Evolutionary conservation across 352 stramenopile species (phyloP).

Genomic region (Pythium scleroteichum): DNA sequence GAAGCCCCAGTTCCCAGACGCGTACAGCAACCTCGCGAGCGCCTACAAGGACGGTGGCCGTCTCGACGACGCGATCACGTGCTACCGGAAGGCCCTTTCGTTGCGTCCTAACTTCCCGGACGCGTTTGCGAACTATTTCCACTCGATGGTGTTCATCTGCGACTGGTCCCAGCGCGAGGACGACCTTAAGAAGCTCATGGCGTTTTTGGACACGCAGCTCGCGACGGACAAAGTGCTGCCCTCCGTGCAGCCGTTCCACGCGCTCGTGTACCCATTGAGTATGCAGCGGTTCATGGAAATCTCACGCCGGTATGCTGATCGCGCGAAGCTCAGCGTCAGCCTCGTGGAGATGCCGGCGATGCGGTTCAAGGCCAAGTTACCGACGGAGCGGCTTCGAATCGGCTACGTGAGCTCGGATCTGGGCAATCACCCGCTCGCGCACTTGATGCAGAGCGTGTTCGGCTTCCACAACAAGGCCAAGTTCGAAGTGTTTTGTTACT

Average conservation of each 20-base stretch:
- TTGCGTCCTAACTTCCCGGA: conserved; percentile 91
- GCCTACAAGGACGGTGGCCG: conserved; percentile 92
- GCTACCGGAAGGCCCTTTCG: conserved; percentile 90
- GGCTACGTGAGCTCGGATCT: conserved; percentile 92
- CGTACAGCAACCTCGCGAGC: conserved; percentile 91
- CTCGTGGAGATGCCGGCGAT: conserved; percentile 82
- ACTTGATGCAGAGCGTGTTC: conserved; percentile 92
- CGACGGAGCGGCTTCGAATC: conserved; percentile 72
- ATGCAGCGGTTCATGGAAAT: conserved; percentile 81
- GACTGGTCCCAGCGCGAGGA: conserved; percentile 87
- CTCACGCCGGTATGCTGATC: conserved; percentile 72
- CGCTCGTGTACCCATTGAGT: conserved; percentile 88
- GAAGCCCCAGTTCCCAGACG: conserved; percentile 89
- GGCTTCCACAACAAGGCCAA: conserved; percentile 82
- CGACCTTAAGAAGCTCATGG: conserved; percentile 73
- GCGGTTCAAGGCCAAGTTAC: conserved; percentile 65
- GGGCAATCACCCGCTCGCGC: conserved; percentile 90
- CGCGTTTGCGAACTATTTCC: conserved; percentile 92
- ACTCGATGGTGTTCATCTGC: conserved; percentile 92
- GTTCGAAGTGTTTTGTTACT: conserved; percentile 93
- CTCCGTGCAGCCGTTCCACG: conserved; percentile 93
- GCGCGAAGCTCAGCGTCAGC: conserved; percentile 85
- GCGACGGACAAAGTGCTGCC: conserved; percentile 64
- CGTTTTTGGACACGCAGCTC: conserved; percentile 68
- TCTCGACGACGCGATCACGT: conserved; percentile 90